Evolutionary conservation across 495 filamentous ascomycete species (phyloP).

Genomic region (Penicillium steckii): DNA sequence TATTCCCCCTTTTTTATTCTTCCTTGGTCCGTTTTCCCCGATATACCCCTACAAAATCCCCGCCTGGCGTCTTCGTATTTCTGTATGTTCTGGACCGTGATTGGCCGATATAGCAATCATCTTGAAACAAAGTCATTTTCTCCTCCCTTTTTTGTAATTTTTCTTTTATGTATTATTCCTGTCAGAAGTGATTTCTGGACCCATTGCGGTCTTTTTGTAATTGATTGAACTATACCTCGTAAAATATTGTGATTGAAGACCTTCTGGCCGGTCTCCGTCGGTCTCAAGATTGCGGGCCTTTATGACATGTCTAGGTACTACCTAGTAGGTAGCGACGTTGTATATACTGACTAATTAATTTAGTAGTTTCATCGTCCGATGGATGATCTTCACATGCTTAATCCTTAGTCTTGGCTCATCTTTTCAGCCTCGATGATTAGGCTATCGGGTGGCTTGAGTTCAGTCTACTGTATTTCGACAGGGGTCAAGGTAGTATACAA

Average conservation of each 20-base stretch:
- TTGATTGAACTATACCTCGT: neutral
- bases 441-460: constrained; percentile 19
- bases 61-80: constrained; percentile 12
- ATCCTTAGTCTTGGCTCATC: neutral
- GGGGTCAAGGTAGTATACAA: neutral
- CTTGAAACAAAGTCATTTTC: constrained; percentile 14
- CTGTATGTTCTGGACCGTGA: neutral
- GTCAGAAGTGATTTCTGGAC: neutral
- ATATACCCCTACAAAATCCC: constrained; percentile 25
- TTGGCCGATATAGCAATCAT: constrained; percentile 12
- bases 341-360: too few species aligned
- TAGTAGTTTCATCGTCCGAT: constrained; percentile 11
- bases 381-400: constrained; percentile 14
- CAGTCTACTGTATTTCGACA: constrained; percentile 2
- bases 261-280: constrained; percentile 24
- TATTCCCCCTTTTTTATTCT: neutral
- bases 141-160: constrained; percentile 6
- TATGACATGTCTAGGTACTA: too few species aligned
- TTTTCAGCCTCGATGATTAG: constrained; percentile 10
- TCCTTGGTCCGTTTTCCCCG: constrained; percentile 5
- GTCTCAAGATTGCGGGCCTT: constrained; percentile 12
- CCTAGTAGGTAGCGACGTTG: too few species aligned
- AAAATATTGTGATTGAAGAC: constrained; percentile 4
- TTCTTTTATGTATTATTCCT: constrained; percentile 2
- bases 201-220: neutral